Evolutionary conservation across 106 monocot genomes (phyloP).

Genomic region (Cymbidium sinense): DNA sequence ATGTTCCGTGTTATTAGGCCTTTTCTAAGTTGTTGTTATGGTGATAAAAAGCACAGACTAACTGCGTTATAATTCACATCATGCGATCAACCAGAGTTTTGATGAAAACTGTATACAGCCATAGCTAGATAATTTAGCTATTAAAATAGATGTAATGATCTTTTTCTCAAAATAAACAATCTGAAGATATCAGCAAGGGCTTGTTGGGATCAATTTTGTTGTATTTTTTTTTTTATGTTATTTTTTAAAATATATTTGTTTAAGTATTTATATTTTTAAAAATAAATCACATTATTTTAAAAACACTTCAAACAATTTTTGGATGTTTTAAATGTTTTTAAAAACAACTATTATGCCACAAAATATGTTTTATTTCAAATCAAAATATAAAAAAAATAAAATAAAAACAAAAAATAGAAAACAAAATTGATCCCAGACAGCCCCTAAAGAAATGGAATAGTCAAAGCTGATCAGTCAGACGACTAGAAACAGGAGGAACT

Average conservation of each 20-base stretch:
- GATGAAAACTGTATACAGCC: not conserved
- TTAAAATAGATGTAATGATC: not conserved
- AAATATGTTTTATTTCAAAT: too few species aligned
- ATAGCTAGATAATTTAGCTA: not conserved
- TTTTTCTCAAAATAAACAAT: not conserved
- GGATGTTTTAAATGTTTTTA: too few species aligned
- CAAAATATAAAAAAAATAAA: too few species aligned
- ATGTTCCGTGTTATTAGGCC: not conserved
- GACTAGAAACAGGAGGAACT: not conserved
- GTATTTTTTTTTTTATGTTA: too few species aligned
- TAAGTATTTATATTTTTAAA: too few species aligned
- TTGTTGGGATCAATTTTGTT: too few species aligned
- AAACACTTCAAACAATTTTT: too few species aligned
- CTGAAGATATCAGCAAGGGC: constrained; percentile 3
- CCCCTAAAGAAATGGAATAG: not conserved
- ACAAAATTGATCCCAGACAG: too few species aligned
- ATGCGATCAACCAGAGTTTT: not conserved
- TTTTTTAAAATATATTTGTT: too few species aligned
- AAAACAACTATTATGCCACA: too few species aligned
- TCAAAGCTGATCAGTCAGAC: not conserved
- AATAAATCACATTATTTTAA: too few species aligned
- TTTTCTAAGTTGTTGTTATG: not conserved
- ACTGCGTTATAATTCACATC: not conserved
- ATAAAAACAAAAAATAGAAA: too few species aligned
- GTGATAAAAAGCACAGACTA: not conserved